Percentiles rank a stretch among this genome's conserved stretches.
These are phyloP conservation scores for Perilla frutescens DNA, from an alignment of 257 asterid genomes.

Conservation along the genomic window DNA sequence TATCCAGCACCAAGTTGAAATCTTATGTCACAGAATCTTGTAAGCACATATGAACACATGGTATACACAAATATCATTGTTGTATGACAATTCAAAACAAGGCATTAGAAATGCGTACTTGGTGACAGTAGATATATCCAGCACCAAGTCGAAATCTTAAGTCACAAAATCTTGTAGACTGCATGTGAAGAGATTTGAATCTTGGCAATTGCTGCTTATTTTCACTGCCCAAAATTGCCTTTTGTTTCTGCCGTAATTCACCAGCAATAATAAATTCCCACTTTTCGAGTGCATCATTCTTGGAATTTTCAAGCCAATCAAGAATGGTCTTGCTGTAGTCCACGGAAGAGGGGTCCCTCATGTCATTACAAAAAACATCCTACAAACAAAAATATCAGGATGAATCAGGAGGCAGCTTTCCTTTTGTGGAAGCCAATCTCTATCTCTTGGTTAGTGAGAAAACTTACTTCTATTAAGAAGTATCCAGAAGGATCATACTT, in stretches of 20 bases:
- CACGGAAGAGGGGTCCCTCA: conserved; percentile 58
- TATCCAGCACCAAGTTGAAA: conserved; percentile 91
- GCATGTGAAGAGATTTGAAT: conserved; percentile 70
- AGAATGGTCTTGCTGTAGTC: conserved; percentile 83
- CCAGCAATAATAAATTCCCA: conserved; percentile 82
- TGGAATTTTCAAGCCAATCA: conserved; percentile 79
- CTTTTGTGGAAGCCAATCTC: conserved; percentile 5
- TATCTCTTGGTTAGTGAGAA: conserved; percentile 20
- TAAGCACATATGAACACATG: conserved; percentile 7
- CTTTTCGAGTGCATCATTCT: conserved; percentile 72
- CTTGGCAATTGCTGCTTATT: conserved; percentile 57
- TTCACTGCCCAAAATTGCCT: conserved; percentile 55
- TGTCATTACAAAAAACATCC: conserved; percentile 85
- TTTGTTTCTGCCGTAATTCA: conserved; percentile 74
- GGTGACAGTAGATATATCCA: conserved; percentile 89
- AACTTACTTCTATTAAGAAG: conserved; percentile 81
- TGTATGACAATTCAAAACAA: neutral
- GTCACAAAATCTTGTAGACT: conserved; percentile 74
- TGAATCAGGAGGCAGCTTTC: conserved; percentile 16
- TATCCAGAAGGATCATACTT: conserved; percentile 80
- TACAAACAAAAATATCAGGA: conserved; percentile 38
- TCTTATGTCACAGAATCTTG: conserved; percentile 62
- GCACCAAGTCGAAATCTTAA: conserved; percentile 79
- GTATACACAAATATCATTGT: neutral
- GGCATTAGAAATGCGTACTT: conserved; percentile 50